These are phyloP conservation scores for Cercospora sp. DNA, from an alignment of 2,329 filamentous ascomycete species.

Conservation along the genomic window DNA sequence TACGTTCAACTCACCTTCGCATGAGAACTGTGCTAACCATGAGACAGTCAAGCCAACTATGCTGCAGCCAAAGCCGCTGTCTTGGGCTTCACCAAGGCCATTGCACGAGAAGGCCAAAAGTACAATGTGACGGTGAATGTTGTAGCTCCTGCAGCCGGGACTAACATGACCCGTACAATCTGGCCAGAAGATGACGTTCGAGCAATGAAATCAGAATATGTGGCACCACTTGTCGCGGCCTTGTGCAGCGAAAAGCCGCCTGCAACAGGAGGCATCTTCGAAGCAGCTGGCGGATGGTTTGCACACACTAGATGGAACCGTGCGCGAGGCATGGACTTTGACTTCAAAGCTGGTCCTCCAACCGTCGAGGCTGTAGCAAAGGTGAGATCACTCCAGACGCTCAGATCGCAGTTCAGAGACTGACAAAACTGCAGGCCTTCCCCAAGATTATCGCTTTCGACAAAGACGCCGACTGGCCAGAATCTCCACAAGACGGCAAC, in stretches of 20 bases:
- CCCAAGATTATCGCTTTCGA: conserved; percentile 81
- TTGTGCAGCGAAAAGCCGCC: conserved; percentile 81
- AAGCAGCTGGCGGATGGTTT: conserved; percentile 91
- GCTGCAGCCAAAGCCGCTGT: conserved; percentile 61
- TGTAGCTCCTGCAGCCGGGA: conserved; percentile 93
- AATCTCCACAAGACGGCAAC: conserved; percentile 72
- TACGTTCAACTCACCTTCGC: conserved; percentile 86
- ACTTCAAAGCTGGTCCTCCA: conserved; percentile 23
- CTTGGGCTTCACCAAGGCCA: conserved; percentile 85
- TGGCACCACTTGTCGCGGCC: conserved; percentile 84
- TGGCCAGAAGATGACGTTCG: conserved; percentile 94
- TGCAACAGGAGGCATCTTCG: conserved; percentile 81
- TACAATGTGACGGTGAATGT: conserved; percentile 98
- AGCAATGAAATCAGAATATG: conserved; percentile 96
- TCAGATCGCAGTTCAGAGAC: not conserved
- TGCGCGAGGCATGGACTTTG: conserved; percentile 80
- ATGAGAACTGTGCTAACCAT: conserved; percentile 78
- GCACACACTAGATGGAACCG: conserved; percentile 91
- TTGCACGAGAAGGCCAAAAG: conserved; percentile 88
- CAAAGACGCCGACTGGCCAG: conserved; percentile 80
- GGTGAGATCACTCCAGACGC: not conserved
- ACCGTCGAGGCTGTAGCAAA: conserved; percentile 26
- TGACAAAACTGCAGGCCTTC: conserved; percentile 51
- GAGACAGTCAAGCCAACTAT: conserved; percentile 68
- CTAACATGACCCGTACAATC: conserved; percentile 87